These are phyloP conservation scores for Wickerhamiella lipophila DNA, from an alignment of 805 yeast genomes.

Conservation along the genomic window DNA sequence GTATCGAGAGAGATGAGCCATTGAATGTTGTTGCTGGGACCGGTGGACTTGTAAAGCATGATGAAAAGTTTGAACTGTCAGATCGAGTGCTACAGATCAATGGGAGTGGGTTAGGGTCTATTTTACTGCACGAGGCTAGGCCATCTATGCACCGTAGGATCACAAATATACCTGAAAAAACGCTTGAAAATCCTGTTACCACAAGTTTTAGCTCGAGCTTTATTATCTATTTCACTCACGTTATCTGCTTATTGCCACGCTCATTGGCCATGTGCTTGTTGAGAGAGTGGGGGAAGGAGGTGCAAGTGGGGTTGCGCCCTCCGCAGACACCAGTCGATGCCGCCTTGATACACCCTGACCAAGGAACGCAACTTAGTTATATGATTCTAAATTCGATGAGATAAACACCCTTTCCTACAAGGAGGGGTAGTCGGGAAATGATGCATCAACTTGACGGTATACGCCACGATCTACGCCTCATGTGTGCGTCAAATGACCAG, in stretches of 20 bases:
- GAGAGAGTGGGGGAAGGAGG: not conserved
- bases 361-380: too few relatives aligned
- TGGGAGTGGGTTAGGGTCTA: not conserved
- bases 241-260: not conserved
- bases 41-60: constrained; percentile 24
- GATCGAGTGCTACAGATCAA: not conserved
- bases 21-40: constrained; percentile 37
- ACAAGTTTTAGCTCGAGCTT: not conserved
- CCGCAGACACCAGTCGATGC: not conserved
- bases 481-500: not conserved
- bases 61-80: not conserved
- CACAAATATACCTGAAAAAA: too few relatives aligned
- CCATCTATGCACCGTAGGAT: too few relatives aligned
- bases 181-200: too few relatives aligned
- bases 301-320: not conserved
- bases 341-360: not conserved
- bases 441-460: not conserved
- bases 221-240: not conserved
- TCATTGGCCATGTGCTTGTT: constrained; percentile 1
- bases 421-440: not conserved
- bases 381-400: too few relatives aligned
- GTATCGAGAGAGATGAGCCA: constrained; percentile 78
- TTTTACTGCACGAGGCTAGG: too few relatives aligned
- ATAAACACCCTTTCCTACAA: too few relatives aligned
- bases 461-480: constrained; percentile 4